Evolutionary conservation across 2,329 filamentous ascomycete genomes (phyloP).

Genomic region (Aureobasidium sp.): DNA sequence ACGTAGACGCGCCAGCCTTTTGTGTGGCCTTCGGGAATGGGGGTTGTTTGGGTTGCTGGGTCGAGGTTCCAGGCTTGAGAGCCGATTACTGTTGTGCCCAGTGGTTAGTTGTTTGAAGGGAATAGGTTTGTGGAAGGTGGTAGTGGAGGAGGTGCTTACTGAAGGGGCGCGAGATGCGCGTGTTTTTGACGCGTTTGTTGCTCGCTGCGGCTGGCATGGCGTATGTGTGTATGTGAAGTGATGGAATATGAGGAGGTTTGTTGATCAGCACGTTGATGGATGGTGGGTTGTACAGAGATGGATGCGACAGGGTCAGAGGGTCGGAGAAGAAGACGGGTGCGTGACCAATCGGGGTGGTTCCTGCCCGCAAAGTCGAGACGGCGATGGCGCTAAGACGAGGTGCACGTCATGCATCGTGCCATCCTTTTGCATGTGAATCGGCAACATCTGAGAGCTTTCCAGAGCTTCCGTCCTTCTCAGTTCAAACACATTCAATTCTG

Average conservation of each 20-base stretch:
- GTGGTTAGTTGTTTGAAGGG: not conserved
- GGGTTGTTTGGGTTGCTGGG: slow-evolving; percentile 66
- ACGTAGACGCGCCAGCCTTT: slow-evolving; percentile 97
- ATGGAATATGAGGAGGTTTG: not conserved
- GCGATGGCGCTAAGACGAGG: slow-evolving; percentile 2
- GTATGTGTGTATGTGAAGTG: not conserved
- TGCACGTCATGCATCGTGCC: slow-evolving; percentile 7
- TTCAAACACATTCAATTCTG: not conserved
- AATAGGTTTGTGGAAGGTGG: too few relatives aligned
- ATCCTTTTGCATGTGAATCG: slow-evolving; percentile 10
- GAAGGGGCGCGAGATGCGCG: slow-evolving; percentile 28
- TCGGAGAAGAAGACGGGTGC: not conserved
- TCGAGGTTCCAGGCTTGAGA: slow-evolving; percentile 49
- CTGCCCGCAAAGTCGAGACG: not conserved
- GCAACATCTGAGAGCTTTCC: not conserved
- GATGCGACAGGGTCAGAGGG: not conserved
- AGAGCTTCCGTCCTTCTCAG: not conserved
- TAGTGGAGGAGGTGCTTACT: slow-evolving; percentile 13
- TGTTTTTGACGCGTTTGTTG: slow-evolving; percentile 29
- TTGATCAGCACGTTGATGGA: not conserved
- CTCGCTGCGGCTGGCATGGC: slow-evolving; percentile 30
- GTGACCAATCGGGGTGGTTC: slow-evolving; percentile 3
- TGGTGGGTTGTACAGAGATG: not conserved
- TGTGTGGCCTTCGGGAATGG: slow-evolving; percentile 82
- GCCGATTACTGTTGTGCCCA: slow-evolving; percentile 33